phyloP scores from a whole-genome alignment of 768 basidiomycete species.

The Serpula lacrymans region DNA sequence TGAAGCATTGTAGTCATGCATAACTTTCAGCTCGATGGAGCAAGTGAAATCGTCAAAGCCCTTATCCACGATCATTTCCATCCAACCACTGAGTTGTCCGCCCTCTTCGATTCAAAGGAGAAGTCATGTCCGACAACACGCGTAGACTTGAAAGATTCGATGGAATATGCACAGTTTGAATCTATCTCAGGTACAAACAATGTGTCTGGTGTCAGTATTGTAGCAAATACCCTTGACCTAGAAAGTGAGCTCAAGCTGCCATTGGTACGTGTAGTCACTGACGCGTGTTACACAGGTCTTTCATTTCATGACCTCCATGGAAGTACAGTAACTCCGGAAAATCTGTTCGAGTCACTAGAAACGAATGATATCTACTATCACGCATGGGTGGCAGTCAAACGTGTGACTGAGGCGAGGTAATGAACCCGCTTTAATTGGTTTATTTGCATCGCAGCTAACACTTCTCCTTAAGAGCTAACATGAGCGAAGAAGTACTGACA shows the following conservation, averaged over 20 bases:
- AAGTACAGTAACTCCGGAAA: constrained; percentile 31
- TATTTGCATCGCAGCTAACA: neutral
- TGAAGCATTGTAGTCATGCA: too few relatives aligned
- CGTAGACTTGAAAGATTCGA: too few relatives aligned
- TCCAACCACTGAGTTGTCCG: too few relatives aligned
- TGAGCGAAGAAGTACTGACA: neutral
- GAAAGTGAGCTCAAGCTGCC: constrained; percentile 31
- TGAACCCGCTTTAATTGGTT: constrained; percentile 8
- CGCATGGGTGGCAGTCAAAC: constrained; percentile 30
- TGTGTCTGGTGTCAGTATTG: constrained; percentile 23
- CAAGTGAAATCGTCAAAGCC: too few relatives aligned
- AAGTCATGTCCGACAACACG: neutral
- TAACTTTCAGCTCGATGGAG: too few relatives aligned
- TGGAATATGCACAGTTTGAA: too few relatives aligned
- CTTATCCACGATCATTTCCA: too few relatives aligned
- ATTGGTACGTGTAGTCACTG: neutral
- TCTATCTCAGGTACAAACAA: constrained; percentile 11
- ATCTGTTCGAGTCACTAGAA: constrained; percentile 20
- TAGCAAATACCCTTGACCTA: constrained; percentile 43
- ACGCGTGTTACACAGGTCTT: constrained; percentile 19
- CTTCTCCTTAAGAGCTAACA: neutral
- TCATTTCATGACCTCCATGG: constrained; percentile 31
- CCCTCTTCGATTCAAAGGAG: too few relatives aligned
- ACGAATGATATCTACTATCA: constrained; percentile 29
- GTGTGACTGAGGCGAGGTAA: constrained; percentile 24